phyloP scores from a whole-genome alignment of 1,284 basidiomycete genomes.

The Leucoagaricus sp. region DNA sequence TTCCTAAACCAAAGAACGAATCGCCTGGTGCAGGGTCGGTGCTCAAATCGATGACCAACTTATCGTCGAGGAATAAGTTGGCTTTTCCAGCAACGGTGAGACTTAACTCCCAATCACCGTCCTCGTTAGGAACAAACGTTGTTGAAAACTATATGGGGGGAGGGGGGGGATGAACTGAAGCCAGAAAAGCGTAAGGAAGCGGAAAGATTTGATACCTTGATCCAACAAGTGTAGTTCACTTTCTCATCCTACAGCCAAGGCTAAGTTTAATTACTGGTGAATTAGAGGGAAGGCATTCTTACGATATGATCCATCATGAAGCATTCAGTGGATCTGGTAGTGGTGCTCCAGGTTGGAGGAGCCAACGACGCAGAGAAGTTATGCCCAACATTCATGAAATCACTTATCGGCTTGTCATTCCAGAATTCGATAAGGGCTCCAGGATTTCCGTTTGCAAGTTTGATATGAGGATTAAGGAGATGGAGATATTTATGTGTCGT shows the following conservation, averaged over 20 bases:
- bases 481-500: constrained; percentile 39
- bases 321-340: constrained; percentile 35
- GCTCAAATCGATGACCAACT: constrained; percentile 50
- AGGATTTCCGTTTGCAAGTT: constrained; percentile 27
- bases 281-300: constrained; percentile 17
- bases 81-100: constrained; percentile 47
- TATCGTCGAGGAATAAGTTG: constrained; percentile 50
- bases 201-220: constrained; percentile 32
- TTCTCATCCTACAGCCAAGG: constrained; percentile 34
- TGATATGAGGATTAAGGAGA: constrained; percentile 36
- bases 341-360: constrained; percentile 35
- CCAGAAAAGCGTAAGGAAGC: constrained; percentile 13
- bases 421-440: constrained; percentile 46
- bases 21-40: constrained; percentile 32
- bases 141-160: constrained; percentile 36
- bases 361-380: constrained; percentile 25
- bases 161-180: constrained; percentile 5
- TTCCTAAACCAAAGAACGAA: constrained; percentile 41
- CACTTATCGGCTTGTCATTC: constrained; percentile 39
- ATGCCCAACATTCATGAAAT: constrained; percentile 31
- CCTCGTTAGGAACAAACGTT: constrained; percentile 43
- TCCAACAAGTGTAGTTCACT: constrained; percentile 40
- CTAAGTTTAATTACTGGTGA: background rate
- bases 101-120: constrained; percentile 50
- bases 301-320: constrained; percentile 44